Conservation (phyloP, 805 yeast species). For the Yarrowia yakushimensis region DNA sequence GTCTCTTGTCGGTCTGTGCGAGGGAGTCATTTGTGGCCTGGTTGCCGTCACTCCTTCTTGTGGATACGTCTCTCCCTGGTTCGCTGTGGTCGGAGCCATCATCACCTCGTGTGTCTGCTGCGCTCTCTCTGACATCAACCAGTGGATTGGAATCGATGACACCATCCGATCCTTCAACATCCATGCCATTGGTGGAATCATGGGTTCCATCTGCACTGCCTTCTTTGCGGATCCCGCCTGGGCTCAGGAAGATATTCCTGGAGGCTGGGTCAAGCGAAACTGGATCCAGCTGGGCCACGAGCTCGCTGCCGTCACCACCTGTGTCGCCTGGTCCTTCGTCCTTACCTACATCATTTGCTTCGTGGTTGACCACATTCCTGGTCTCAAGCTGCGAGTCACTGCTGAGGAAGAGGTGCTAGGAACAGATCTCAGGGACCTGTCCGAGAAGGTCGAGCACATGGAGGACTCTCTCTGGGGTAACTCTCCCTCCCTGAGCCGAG, state of each 20-base stretch:
- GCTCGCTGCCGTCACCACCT: conserved; percentile 70
- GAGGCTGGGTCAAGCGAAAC: conserved; percentile 88
- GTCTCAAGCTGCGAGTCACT: conserved; percentile 73
- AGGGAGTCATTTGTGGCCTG: conserved; percentile 89
- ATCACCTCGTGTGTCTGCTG: conserved; percentile 44
- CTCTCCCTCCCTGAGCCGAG: not conserved
- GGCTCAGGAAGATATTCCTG: conserved; percentile 36
- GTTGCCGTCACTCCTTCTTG: conserved; percentile 97
- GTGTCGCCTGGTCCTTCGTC: conserved; percentile 69
- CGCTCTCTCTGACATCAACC: conserved; percentile 39
- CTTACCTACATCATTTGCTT: conserved; percentile 68
- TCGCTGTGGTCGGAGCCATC: conserved; percentile 44
- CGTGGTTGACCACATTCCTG: conserved; percentile 70
- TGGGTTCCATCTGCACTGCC: conserved; percentile 45
- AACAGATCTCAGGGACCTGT: conserved; percentile 79
- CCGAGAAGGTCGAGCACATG: conserved; percentile 77
- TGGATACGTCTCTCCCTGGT: conserved; percentile 45
- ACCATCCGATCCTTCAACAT: conserved; percentile 46
- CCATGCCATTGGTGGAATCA: conserved; percentile 50
- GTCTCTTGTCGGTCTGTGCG: conserved; percentile 86
- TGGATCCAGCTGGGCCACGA: conserved; percentile 83
- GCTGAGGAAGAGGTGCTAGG: conserved; percentile 67
- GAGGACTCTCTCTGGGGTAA: conserved; percentile 12
- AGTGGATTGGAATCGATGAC: conserved; percentile 47
- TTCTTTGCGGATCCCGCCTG: conserved; percentile 42